Evolutionary conservation across 2,329 filamentous ascomycete genomes (phyloP).

Genomic region (Acephala macrosclerotiorum): DNA sequence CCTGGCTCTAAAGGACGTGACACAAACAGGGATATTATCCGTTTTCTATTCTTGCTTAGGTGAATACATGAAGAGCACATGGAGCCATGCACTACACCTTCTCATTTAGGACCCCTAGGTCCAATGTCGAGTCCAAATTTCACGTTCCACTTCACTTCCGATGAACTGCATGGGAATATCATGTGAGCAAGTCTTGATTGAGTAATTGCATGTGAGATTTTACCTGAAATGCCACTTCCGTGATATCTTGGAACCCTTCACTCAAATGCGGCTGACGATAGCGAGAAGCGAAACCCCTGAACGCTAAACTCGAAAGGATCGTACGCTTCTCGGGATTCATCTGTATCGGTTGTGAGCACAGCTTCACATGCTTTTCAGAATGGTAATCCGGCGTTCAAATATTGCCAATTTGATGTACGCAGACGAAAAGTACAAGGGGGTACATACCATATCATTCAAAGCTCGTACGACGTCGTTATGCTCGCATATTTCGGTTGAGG

Average conservation of each 20-base stretch:
- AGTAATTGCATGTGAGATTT: constrained; percentile 13
- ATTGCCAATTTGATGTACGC: constrained; percentile 15
- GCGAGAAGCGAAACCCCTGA: constrained; percentile 75
- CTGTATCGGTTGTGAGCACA: constrained; percentile 44
- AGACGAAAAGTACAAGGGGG: constrained; percentile 15
- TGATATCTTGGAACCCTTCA: constrained; percentile 87
- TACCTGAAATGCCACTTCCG: constrained; percentile 75
- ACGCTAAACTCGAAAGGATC: constrained; percentile 80
- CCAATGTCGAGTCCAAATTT: constrained; percentile 82
- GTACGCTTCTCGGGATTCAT: constrained; percentile 85
- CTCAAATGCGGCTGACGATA: constrained; percentile 74
- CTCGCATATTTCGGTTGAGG: constrained; percentile 67
- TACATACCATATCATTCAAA: constrained; percentile 55
- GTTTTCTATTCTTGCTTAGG: constrained; percentile 11
- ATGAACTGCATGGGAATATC: constrained; percentile 36
- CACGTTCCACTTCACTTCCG: constrained; percentile 65
- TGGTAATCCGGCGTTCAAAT: neutral
- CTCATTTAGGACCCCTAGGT: constrained; percentile 50
- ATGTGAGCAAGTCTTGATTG: constrained; percentile 7
- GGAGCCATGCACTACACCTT: constrained; percentile 10
- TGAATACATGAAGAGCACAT: constrained; percentile 14
- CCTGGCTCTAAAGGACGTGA: neutral
- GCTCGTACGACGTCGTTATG: constrained; percentile 90
- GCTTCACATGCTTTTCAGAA: constrained; percentile 18
- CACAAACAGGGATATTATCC: constrained; percentile 5